These are phyloP conservation scores for Francoa sonchifolia DNA, from an alignment of 441 rosid species.

Conservation along the genomic window DNA sequence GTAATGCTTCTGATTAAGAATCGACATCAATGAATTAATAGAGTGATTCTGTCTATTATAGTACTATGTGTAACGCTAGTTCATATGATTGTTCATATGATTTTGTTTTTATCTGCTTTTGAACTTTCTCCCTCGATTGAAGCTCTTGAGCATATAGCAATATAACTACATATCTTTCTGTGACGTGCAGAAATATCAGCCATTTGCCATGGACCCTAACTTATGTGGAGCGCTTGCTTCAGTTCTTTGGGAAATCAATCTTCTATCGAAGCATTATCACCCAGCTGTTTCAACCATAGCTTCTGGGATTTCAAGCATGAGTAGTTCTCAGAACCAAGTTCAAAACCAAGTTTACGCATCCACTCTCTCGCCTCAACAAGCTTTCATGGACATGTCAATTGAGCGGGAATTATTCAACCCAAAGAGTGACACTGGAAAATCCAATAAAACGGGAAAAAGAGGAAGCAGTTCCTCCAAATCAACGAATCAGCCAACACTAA, in stretches of 20 bases:
- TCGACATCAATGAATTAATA: too few relatives aligned
- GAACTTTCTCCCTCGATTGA: neutral
- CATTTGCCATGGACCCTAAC: conserved; percentile 69
- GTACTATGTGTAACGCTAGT: too few relatives aligned
- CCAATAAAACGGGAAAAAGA: conserved; percentile 41
- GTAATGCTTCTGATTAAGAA: too few relatives aligned
- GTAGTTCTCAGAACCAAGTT: conserved; percentile 40
- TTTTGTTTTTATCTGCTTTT: neutral
- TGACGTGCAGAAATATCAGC: conserved; percentile 61
- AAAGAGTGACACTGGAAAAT: conserved; percentile 21
- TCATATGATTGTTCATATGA: too few relatives aligned
- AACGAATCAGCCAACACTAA: conserved; percentile 1
- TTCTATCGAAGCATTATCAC: conserved; percentile 69
- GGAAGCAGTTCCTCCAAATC: conserved; percentile 13
- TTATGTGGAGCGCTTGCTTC: conserved; percentile 88
- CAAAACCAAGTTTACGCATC: conserved; percentile 24
- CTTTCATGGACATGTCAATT: conserved; percentile 44
- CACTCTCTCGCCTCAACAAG: conserved; percentile 51
- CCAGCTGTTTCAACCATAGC: conserved; percentile 56
- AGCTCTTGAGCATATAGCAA: neutral
- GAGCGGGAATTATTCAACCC: conserved; percentile 40
- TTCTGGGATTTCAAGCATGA: conserved; percentile 48
- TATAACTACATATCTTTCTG: neutral
- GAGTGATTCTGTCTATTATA: too few relatives aligned
- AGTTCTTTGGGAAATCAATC: conserved; percentile 87